These are phyloP conservation scores for Leccinum subgranulosum DNA, from an alignment of 768 basidiomycete genomes.

Conservation along the genomic window DNA sequence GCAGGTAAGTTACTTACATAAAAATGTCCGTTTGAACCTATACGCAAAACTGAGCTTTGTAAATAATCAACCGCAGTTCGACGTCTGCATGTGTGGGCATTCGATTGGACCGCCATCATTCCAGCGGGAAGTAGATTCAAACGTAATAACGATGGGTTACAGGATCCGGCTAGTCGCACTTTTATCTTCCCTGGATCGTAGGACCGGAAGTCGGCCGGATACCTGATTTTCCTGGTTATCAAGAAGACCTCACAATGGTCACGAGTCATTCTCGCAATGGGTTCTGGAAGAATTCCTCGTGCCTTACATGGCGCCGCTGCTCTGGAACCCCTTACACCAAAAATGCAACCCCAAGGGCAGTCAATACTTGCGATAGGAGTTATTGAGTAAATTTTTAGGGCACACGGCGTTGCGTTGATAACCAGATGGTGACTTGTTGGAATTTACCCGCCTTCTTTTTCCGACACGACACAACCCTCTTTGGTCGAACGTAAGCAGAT, in stretches of 20 bases:
- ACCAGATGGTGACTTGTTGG: constrained; percentile 1
- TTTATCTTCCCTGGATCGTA: background rate
- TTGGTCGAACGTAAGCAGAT: constrained; percentile 6
- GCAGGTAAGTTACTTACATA: background rate
- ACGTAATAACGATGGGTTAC: background rate
- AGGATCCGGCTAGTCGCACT: background rate
- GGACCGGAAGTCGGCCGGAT: background rate
- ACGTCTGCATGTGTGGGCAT: background rate
- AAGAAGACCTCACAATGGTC: background rate
- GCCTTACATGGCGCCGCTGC: background rate
- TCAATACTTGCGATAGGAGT: constrained; percentile 8
- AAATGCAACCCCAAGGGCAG: constrained; percentile 7
- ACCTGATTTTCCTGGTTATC: background rate
- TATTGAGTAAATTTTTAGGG: constrained; percentile 10
- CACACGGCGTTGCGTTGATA: constrained; percentile 1
- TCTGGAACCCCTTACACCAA: background rate
- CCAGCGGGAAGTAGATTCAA: background rate
- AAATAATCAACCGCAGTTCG: background rate
- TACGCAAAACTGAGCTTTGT: background rate
- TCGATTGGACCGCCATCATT: background rate
- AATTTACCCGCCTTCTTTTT: constrained; percentile 1
- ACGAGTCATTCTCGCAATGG: background rate
- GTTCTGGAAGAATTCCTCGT: background rate
- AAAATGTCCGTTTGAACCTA: background rate
- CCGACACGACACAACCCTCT: constrained; percentile 2